Evolutionary conservation across 176 grass and related monocot species (phyloP), one percentile per base, ranked within the genome.

Genomic region (Aegilops speltoides): DNA sequence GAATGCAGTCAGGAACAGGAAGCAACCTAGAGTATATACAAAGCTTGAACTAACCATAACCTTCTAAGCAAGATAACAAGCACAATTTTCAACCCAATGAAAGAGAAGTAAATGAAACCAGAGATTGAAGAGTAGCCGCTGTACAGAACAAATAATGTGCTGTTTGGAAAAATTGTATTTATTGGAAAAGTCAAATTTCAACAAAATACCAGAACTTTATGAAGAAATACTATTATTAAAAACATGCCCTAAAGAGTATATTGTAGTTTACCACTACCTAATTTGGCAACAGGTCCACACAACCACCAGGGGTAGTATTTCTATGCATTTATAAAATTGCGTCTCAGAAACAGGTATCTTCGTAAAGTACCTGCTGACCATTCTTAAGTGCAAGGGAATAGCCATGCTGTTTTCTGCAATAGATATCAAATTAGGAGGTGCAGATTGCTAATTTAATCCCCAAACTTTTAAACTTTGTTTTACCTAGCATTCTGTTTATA

Each of bases 61-160:
- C 19, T 68, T 17, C 3, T 61, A 69, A 43, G 22, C 43, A 66
- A 33, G 32, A 52, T 52, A 67, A 78, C 16, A 20, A 36, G 66
- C 15, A 37, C 23, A 86, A 31, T 54, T 78, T 50, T 87, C 45
- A 31, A 73, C 64, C 15, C 33, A 25, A 76, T 45, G 45, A 82
- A 56, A 86, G 43, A 38, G 56, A 12, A 25, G 3, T 12, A 78
- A 69, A 24, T 19, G 11, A 78, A 83, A 45, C 41, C 26, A 83
- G 68, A 73, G 57, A 84, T 32, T 70, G 23, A 69, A 83, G 25
- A 68, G 17, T 59, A n/a, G 77, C 6, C 64, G 1, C 56, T 76
- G 32, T 79, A 56, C 74, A 56, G 33, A 56, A 56, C 7, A 68
- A 74, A 71, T 50, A 50, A 28, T 43, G 25, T 8, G 15, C 45